Percentiles rank a stretch among this genome's conserved stretches.
Conservation (phyloP, 768 basidiomycete species). For the Tremella yokohamensis region DNA sequence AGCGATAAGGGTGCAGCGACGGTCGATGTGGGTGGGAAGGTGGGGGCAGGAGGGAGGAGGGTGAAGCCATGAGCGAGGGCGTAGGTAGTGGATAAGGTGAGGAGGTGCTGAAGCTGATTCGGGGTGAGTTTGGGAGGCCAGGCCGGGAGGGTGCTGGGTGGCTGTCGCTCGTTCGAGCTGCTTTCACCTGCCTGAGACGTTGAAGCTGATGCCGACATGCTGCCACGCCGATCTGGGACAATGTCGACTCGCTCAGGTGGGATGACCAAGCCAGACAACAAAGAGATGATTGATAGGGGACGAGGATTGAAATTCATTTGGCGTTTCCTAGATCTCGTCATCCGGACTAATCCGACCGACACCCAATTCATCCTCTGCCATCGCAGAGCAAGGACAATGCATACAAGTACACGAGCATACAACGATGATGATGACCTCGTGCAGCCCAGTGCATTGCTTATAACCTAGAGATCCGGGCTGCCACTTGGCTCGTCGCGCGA, state of each 20-base stretch:
- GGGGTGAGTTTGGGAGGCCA: slow-evolving; percentile 75
- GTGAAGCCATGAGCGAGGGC: slow-evolving; percentile 75
- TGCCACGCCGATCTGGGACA: too few species aligned
- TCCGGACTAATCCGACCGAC: too few species aligned
- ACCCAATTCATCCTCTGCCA: too few species aligned
- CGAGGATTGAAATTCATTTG: too few species aligned
- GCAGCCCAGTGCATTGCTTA: too few species aligned
- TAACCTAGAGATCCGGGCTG: background rate
- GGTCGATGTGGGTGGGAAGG: slow-evolving; percentile 57
- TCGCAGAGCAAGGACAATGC: too few species aligned
- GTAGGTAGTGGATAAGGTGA: slow-evolving; percentile 69
- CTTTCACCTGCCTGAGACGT: background rate
- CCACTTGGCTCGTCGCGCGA: slow-evolving; percentile 1
- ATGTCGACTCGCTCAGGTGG: too few species aligned
- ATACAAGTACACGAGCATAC: too few species aligned
- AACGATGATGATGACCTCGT: too few species aligned
- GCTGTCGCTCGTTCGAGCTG: slow-evolving; percentile 4
- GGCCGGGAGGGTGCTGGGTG: slow-evolving; percentile 31
- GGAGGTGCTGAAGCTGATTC: slow-evolving; percentile 61
- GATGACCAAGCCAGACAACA: too few species aligned
- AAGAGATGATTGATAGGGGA: too few species aligned
- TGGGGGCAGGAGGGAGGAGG: slow-evolving; percentile 55
- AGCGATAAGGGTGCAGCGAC: slow-evolving; percentile 88
- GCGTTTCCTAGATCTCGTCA: too few species aligned
- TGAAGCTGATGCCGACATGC: background rate